Conservation (phyloP, 345 rosid genomes). For the Cardamine chenopodiifolia region DNA sequence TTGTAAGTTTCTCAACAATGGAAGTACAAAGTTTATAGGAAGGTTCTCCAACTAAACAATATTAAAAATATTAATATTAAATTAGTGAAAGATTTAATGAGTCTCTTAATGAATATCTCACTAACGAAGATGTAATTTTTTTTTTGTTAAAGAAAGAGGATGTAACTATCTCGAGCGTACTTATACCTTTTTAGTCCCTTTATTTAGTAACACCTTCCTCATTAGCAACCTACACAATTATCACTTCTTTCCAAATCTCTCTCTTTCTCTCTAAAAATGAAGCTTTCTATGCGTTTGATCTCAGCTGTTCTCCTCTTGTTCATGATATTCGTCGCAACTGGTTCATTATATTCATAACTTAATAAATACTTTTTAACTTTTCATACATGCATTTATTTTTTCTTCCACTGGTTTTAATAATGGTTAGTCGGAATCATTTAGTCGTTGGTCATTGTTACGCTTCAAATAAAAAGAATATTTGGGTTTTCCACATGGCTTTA, state of each 20-base stretch:
- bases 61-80: no score
- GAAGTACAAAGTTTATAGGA: no score
- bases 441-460: no score
- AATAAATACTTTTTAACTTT: neutral
- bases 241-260: neutral
- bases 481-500: conserved; percentile 3
- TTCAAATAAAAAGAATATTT: no score
- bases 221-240: conserved; percentile 3
- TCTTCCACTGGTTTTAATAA: neutral
- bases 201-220: conserved; percentile 18
- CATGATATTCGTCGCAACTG: conserved; percentile 41
- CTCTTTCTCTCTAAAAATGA: conserved; percentile 29
- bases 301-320: conserved; percentile 35
- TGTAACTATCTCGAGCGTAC: no score
- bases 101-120: no score
- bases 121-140: no score
- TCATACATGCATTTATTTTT: neutral
- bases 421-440: conserved; percentile 7
- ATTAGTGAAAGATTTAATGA: no score
- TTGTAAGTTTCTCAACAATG: no score
- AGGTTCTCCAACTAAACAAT: no score
- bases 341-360: conserved; percentile 24
- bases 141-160: no score
- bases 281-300: conserved; percentile 42
- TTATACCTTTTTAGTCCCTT: conserved; percentile 11